Evolutionary conservation across 257 asterid genomes (phyloP), one percentile per base, ranked within the genome.

Genomic region (Rehmannia glutinosa): DNA sequence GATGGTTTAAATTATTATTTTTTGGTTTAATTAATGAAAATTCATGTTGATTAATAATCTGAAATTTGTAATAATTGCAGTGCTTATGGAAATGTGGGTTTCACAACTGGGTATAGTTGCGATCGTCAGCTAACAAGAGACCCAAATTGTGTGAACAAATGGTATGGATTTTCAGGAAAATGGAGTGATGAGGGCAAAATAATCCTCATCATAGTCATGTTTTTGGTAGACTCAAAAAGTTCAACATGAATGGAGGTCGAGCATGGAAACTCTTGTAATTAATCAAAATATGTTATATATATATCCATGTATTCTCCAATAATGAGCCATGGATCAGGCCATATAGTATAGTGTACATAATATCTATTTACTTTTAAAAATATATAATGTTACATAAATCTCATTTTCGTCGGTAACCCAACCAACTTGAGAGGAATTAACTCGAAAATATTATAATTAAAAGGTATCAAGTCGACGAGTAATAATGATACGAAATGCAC

Each of bases 71-170:
- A 27, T 1, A 45, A 73, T 66, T 74, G 77, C 82, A 91, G 97
- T 62, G 96, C 96, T 13, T 86, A 88, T 68, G 97, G 96, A 47
- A 87, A 88, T 50, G 96, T 88, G 38, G 97, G 96, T 1, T 88
- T 88, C 76, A 69, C 95, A 24, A 84, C 85, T 1, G 96, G 97
- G 10, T 88, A 86, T 20, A 79, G 87, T 16, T 88, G 97, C 67
- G 86, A 68, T 5, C 83, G 87, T 1, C 82, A 28, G 69, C 1
- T 86, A 35, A 81, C 36, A 20, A 13, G 57, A 5, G 83, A 86
- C 20, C 79, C 85, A 47, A 81, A 19, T 16, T 88, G 97, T 66
- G 81, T 32, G 49, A 58, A 69, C 51, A 84, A 75, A 76, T 80
- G 75, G 87, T 83, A 69, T 21, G 96, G 93, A 39, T 83, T 88